Percentiles rank a stretch among this genome's conserved stretches.
These are phyloP conservation scores for Xylaria sp. DNA, from an alignment of 2,329 filamentous ascomycete species.

Conservation along the genomic window DNA sequence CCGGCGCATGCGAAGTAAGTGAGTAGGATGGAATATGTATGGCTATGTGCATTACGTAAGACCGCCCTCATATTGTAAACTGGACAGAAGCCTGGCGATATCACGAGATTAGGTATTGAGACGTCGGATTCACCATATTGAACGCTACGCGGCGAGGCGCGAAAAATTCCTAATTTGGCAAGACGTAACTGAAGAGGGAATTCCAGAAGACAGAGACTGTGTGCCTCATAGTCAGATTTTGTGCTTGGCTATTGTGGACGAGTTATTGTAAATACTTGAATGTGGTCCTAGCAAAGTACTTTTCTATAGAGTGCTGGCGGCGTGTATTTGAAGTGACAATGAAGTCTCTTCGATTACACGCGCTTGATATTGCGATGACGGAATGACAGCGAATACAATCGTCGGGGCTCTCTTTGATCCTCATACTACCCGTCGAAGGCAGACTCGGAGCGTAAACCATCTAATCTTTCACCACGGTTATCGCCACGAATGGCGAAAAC, in stretches of 20 bases:
- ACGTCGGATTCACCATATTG: neutral
- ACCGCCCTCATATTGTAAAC: neutral
- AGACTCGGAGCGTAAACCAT: constrained; percentile 54
- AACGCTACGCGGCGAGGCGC: neutral
- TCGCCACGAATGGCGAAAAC: constrained; percentile 46
- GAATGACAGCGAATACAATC: constrained; percentile 47
- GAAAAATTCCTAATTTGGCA: neutral
- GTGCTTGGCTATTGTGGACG: neutral
- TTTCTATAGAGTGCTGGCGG: neutral
- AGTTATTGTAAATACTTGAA: neutral
- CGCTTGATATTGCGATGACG: neutral
- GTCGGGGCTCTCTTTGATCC: constrained; percentile 73
- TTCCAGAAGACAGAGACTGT: neutral
- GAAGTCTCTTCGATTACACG: neutral
- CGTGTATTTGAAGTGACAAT: neutral
- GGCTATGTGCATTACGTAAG: neutral
- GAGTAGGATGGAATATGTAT: neutral
- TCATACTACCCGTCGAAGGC: constrained; percentile 53
- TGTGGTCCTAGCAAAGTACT: neutral
- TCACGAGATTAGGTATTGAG: neutral
- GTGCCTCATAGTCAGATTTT: neutral
- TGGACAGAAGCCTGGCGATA: neutral
- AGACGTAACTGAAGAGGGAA: neutral
- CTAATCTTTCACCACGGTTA: constrained; percentile 54
- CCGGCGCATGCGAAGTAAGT: neutral